Evolutionary conservation across 495 filamentous ascomycete genomes (phyloP).

Genomic region (Cairneyella variabilis): DNA sequence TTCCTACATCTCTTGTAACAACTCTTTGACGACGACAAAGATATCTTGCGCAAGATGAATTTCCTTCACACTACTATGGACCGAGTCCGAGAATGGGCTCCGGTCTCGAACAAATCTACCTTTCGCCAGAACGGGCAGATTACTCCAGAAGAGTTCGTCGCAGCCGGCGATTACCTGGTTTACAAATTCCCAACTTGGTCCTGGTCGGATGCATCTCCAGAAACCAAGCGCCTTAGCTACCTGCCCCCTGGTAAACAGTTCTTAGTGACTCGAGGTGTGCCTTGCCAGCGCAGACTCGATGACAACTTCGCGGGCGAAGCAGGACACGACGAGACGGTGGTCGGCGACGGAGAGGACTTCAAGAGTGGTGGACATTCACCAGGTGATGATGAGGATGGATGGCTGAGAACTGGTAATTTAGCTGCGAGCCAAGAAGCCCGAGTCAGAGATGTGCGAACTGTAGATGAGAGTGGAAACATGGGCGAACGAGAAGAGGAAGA

Average conservation of each 20-base stretch:
- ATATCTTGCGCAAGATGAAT: too few relatives aligned
- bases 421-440: constrained; percentile 68
- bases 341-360: constrained; percentile 69
- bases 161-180: constrained; percentile 95
- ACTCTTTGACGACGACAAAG: too few relatives aligned
- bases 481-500: constrained; percentile 74
- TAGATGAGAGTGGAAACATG: constrained; percentile 76
- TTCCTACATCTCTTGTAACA: too few relatives aligned
- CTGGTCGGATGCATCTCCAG: constrained; percentile 84
- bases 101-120: constrained; percentile 82
- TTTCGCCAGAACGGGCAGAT: constrained; percentile 93
- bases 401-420: constrained; percentile 80
- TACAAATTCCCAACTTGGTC: constrained; percentile 99
- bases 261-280: constrained; percentile 88
- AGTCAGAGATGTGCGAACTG: constrained; percentile 75
- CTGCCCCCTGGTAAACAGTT: constrained; percentile 93
- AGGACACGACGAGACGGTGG: constrained; percentile 76
- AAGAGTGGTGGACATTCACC: constrained; percentile 38
- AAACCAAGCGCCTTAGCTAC: constrained; percentile 70
- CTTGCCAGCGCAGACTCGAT: constrained; percentile 85
- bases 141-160: constrained; percentile 95
- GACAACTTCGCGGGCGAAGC: constrained; percentile 90
- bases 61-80: constrained; percentile 76
- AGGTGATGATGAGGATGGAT: constrained; percentile 76
- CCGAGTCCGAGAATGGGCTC: constrained; percentile 84